Percentiles rank a stretch among this genome's conserved stretches.
phyloP scores from a whole-genome alignment of 2,329 filamentous ascomycete species.

The Aspergillus spinulosporus region DNA sequence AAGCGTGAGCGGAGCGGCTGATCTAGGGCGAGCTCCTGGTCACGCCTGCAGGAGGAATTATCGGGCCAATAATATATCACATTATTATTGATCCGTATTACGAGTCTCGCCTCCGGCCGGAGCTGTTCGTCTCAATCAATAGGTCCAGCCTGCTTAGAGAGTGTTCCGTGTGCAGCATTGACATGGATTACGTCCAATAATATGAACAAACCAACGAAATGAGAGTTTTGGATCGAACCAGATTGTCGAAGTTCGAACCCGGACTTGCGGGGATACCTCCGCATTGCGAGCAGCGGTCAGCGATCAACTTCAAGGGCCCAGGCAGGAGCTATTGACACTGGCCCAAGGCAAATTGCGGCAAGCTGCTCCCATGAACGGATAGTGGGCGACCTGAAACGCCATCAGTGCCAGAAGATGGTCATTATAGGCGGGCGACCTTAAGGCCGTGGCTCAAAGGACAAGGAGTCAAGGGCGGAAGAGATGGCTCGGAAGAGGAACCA shows the following conservation, averaged over 20 bases:
- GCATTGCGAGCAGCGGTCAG: constrained; percentile 4
- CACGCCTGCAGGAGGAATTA: constrained; percentile 7
- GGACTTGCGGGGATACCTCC: background rate
- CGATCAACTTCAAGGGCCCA: background rate
- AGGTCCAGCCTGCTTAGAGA: background rate
- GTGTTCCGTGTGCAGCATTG: background rate
- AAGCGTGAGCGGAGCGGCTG: background rate
- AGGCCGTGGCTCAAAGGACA: background rate
- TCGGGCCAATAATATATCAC: constrained; percentile 4
- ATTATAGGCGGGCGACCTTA: background rate
- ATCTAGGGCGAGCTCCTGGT: constrained; percentile 12
- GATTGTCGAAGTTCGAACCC: background rate
- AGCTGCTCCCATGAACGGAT: background rate
- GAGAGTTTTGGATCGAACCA: background rate
- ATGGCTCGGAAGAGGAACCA: background rate
- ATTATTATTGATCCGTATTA: constrained; percentile 6
- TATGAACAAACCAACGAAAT: background rate
- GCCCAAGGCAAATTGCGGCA: background rate
- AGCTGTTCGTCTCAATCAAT: background rate
- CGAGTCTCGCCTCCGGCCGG: background rate
- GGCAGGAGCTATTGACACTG: background rate
- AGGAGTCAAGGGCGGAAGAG: background rate
- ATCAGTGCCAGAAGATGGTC: background rate
- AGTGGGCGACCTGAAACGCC: constrained; percentile 1
- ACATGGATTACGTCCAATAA: background rate